phyloP scores from a whole-genome alignment of 2,329 filamentous ascomycete species.

The Botryosphaeria dothidea region DNA sequence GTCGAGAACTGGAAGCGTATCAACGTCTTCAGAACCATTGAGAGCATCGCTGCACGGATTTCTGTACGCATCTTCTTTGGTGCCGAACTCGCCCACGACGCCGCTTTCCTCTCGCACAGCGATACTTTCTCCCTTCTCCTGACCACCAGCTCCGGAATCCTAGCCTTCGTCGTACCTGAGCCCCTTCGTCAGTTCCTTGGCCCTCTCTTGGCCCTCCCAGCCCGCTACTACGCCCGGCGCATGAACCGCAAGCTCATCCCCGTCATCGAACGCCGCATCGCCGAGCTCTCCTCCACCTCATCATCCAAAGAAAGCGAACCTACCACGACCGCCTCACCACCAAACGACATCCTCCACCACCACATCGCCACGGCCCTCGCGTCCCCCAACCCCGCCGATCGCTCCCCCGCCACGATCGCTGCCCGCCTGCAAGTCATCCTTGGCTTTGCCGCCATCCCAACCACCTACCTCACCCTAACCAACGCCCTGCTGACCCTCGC shows the following conservation, averaged over 20 bases:
- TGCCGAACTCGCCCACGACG: background rate
- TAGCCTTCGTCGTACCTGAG: background rate
- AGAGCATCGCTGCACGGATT: background rate
- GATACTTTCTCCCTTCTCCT: background rate
- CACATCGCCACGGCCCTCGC: conserved; percentile 4
- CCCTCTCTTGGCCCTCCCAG: conserved; percentile 12
- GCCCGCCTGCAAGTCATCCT: conserved; percentile 21
- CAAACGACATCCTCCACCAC: conserved; percentile 1
- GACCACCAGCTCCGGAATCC: background rate
- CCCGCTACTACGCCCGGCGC: conserved; percentile 4
- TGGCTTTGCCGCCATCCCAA: conserved; percentile 29
- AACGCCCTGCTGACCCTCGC: conserved; percentile 4
- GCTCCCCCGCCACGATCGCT: background rate
- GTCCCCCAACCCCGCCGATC: background rate
- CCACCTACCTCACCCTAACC: conserved; percentile 12
- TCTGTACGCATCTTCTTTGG: conserved; percentile 13
- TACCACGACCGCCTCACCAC: background rate
- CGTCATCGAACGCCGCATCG: conserved; percentile 7
- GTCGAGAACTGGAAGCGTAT: background rate
- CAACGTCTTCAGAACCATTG: background rate
- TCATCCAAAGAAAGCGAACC: no score
- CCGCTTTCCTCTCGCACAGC: background rate
- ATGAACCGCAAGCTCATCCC: conserved; percentile 13
- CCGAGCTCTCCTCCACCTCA: background rate
- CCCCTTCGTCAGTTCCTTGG: conserved; percentile 5